These are phyloP conservation scores for Bolboschoenoplectus hybrid DNA, from an alignment of 202 grass and related monocot genomes.

Conservation along the genomic window DNA sequence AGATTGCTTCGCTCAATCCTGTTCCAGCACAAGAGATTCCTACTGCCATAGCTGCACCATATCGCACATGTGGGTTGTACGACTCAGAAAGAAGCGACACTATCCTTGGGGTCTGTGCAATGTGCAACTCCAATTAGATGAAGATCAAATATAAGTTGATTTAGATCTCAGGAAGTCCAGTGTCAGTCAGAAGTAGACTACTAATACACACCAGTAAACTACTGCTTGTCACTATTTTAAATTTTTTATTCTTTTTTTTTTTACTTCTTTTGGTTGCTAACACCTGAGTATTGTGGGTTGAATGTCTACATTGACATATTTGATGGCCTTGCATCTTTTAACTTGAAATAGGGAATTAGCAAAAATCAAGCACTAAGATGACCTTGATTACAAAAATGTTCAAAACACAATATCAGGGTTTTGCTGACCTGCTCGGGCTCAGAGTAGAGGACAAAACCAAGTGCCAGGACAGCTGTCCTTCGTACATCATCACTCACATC, in stretches of 20 bases:
- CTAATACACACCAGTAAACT: not conserved
- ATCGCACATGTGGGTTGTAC: slow-evolving; percentile 98
- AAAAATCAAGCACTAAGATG: not conserved
- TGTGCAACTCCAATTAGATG: slow-evolving; percentile 5
- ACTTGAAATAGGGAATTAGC: not conserved
- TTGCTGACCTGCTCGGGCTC: slow-evolving; percentile 85
- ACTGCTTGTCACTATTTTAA: not conserved
- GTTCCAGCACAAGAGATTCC: slow-evolving; percentile 96
- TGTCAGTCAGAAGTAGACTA: not conserved
- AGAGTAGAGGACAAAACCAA: slow-evolving; percentile 97
- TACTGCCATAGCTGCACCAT: slow-evolving; percentile 98
- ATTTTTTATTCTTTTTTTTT: not conserved
- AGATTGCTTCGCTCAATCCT: slow-evolving; percentile 95
- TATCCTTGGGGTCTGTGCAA: slow-evolving; percentile 91
- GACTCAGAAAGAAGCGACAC: slow-evolving; percentile 96
- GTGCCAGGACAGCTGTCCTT: slow-evolving; percentile 94
- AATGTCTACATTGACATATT: slow-evolving; percentile 5
- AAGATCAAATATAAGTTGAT: slow-evolving; percentile 12
- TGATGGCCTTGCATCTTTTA: slow-evolving; percentile 6
- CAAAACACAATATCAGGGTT: slow-evolving; percentile 9
- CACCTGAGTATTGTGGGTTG: not conserved
- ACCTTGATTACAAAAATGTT: slow-evolving; percentile 24
- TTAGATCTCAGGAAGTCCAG: slow-evolving; percentile 20
- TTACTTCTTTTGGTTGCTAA: slow-evolving; percentile 20
- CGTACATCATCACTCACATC: slow-evolving; percentile 99